phyloP scores from a whole-genome alignment of 805 yeast species.

The Metschnikowia matae region DNA sequence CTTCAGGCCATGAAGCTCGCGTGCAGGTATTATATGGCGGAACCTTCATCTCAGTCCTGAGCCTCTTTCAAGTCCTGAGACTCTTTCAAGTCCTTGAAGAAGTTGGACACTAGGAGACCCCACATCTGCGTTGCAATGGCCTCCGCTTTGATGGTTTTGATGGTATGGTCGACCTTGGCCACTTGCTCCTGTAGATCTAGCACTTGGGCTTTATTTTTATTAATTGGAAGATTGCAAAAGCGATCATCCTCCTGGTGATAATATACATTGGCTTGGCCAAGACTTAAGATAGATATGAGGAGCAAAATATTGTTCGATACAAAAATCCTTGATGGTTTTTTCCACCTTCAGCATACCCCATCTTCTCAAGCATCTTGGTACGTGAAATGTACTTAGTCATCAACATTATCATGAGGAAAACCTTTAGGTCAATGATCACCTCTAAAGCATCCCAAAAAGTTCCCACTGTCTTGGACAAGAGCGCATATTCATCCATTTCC shows the following conservation, averaged over 20 bases:
- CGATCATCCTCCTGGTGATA: conserved; percentile 23
- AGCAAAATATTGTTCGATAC: conserved; percentile 22
- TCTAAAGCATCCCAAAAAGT: conserved; percentile 22
- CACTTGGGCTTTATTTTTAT: conserved; percentile 11
- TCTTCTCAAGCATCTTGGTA: conserved; percentile 19
- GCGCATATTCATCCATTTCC: conserved; percentile 8
- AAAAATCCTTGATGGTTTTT: conserved; percentile 3
- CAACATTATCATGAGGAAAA: conserved; percentile 27
- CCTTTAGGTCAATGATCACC: conserved; percentile 29
- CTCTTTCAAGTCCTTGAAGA: background rate
- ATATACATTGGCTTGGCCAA: conserved; percentile 28
- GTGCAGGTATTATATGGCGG: background rate
- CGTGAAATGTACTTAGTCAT: conserved; percentile 22
- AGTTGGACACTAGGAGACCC: conserved; percentile 6
- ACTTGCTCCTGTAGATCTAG: conserved; percentile 13
- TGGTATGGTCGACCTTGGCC: conserved; percentile 11
- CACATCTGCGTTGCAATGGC: conserved; percentile 26
- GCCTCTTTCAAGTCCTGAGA: too few species aligned
- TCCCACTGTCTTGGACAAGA: conserved; percentile 10
- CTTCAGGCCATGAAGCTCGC: conserved; percentile 12
- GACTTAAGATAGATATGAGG: conserved; percentile 22
- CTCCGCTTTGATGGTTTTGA: conserved; percentile 27
- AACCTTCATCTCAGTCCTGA: background rate
- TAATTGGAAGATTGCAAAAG: conserved; percentile 21
- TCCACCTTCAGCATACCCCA: conserved; percentile 25